Base-by-base conservation (phyloP, 352 stramenopile genomes). In the Globisporangium cystogenes region DNA sequence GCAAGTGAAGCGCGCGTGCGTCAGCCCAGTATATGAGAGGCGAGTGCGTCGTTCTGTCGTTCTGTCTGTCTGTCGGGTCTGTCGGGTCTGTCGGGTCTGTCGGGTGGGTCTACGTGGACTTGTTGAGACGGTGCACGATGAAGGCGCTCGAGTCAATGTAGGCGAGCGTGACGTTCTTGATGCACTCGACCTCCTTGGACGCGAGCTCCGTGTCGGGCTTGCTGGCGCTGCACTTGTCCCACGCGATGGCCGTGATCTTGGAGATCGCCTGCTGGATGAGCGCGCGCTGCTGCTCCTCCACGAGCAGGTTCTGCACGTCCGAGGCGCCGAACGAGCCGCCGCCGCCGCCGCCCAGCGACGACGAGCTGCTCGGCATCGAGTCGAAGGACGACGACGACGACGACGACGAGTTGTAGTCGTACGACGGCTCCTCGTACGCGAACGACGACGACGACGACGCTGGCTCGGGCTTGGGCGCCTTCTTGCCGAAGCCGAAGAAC, bases 71-170 rank as follows among this genome's bases (percentile, higher is more conserved):
- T 24, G 16, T 20, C 16, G 18, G 7, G 36, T 41, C 15, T 8
- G 36, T 16, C 7, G 36, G 36, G 18, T n/a, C 11, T 5, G n/a
- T 41, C 15, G 36, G 18, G n/a, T 41, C 15, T 16, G 18, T 10
- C 3, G 26, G 8, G 35, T 16, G 20, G 20, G 36, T 37, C 33
- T 60, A 75, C 43, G 66, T 65, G 49, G 76, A 83, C 64, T 91
- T 91, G 68, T 86, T 90, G 44, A 94, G 54, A 52, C 82, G 81
- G 72, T 90, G 83, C 54, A 88, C 69, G 51, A 92, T 74, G 54
- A 94, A 94, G 61, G 84, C 79, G 68, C 76, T 92, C 69, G 79
- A 87, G 75, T 96, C 84, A 37, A 96, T 66, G 72, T 96, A 96
- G 29, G 84, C 74, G 36, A 81, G 67, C 57, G 85, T 90, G 59